Conservation (phyloP, 495 filamentous ascomycete genomes). For the Penicillium manginii region DNA sequence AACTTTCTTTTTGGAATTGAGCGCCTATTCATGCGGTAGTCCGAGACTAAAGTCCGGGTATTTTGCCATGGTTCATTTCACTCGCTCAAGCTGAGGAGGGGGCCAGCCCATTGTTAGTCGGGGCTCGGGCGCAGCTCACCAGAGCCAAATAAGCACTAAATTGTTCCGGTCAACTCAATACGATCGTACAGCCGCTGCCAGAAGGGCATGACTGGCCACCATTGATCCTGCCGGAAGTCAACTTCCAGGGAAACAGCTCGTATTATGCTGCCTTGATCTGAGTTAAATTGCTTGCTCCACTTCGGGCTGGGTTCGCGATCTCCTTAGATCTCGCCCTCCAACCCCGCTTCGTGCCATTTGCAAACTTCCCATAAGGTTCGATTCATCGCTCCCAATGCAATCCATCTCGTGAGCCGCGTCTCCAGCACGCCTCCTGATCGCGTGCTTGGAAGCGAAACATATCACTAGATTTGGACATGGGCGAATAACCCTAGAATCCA, state of each 20-base stretch:
- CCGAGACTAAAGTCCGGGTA: not conserved
- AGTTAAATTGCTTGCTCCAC: slow-evolving; percentile 25
- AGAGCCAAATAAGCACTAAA: slow-evolving; percentile 23
- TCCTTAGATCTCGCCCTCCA: slow-evolving; percentile 17
- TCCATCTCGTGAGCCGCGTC: not conserved
- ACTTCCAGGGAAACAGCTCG: slow-evolving; percentile 13
- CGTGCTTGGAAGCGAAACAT: slow-evolving; percentile 1
- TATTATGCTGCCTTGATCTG: slow-evolving; percentile 17
- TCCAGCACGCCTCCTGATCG: not conserved
- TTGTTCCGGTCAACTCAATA: not conserved
- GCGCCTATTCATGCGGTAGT: not conserved
- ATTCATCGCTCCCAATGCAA: not conserved
- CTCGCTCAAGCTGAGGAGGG: not conserved
- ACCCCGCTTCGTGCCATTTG: slow-evolving; percentile 15
- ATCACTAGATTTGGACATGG: not conserved
- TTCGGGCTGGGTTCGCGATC: slow-evolving; percentile 16
- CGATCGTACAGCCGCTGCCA: not conserved
- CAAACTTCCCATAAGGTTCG: not conserved
- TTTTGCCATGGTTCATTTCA: slow-evolving; percentile 1
- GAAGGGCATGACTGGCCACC: not conserved
- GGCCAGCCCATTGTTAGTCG: not conserved
- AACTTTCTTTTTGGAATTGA: not conserved
- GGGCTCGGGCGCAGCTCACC: slow-evolving; percentile 21
- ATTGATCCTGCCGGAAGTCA: slow-evolving; percentile 15
- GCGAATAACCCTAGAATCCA: slow-evolving; percentile 9